A percentile compares a stretch with the other conserved stretches of the same genome.
Conservation (phyloP, 768 basidiomycete species). For the Boletus rufocinnamomeus region DNA sequence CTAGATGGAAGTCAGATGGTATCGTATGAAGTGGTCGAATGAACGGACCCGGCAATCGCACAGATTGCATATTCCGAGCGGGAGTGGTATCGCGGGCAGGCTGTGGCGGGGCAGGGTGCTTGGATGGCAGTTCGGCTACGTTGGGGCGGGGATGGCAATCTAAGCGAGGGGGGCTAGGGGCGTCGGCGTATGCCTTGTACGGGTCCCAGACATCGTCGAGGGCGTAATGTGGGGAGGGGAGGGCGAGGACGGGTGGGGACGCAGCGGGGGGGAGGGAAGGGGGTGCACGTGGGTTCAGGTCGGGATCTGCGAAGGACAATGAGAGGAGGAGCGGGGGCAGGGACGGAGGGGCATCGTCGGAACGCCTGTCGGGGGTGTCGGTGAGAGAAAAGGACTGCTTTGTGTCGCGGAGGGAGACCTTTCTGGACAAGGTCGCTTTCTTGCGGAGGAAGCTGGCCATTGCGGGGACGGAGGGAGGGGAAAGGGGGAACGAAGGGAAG, state of each 20-base stretch:
- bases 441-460: conserved; percentile 63
- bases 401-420: neutral
- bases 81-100: too few species aligned
- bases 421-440: conserved; percentile 38
- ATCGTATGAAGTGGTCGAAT: neutral
- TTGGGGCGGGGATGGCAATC: neutral
- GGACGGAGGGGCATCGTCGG: conserved; percentile 28
- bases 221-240: neutral
- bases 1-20: conserved; percentile 12
- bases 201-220: conserved; percentile 27
- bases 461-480: neutral
- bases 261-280: conserved; percentile 15
- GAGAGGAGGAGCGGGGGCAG: conserved; percentile 47
- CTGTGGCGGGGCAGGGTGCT: neutral
- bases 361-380: neutral
- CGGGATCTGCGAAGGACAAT: conserved; percentile 33
- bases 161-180: conserved; percentile 4
- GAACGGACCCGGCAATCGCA: conserved; percentile 22
- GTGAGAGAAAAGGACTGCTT: neutral
- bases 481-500: too few species aligned
- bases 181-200: conserved; percentile 16
- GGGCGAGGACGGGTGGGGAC: conserved; percentile 15
- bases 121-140: neutral
- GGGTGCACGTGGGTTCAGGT: conserved; percentile 8
- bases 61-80: too few species aligned